Conservation (phyloP, 495 filamentous ascomycete species). For the Aspergillus campestris region DNA sequence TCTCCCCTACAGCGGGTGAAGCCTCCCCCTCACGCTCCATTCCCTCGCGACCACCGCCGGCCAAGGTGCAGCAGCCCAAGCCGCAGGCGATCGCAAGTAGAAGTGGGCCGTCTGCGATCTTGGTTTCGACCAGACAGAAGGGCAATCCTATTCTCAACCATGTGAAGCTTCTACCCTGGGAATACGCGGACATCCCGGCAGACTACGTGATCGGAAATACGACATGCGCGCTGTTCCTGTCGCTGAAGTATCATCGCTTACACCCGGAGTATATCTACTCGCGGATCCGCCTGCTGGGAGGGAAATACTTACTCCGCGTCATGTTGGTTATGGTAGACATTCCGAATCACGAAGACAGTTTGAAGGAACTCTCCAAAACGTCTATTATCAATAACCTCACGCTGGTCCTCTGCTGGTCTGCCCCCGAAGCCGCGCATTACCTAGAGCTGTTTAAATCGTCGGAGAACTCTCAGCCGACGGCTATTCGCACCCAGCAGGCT, state of each 20-base stretch:
- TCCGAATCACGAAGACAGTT: slow-evolving; percentile 66
- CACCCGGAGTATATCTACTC: slow-evolving; percentile 98
- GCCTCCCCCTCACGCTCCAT: no score
- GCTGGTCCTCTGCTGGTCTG: slow-evolving; percentile 85
- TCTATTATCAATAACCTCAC: slow-evolving; percentile 88
- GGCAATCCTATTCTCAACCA: slow-evolving; percentile 88
- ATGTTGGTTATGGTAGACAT: slow-evolving; percentile 91
- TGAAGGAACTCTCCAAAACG: slow-evolving; percentile 81
- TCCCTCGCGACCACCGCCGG: slow-evolving; percentile 12
- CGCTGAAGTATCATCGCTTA: slow-evolving; percentile 92
- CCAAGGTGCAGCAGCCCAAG: slow-evolving; percentile 75
- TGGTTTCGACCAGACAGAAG: slow-evolving; percentile 82
- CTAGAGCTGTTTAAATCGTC: slow-evolving; percentile 90
- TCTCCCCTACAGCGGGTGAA: no score
- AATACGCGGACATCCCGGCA: slow-evolving; percentile 88
- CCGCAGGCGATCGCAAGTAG: slow-evolving; percentile 69
- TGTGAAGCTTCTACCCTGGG: slow-evolving; percentile 81
- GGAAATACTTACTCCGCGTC: slow-evolving; percentile 76
- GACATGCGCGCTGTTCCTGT: slow-evolving; percentile 87
- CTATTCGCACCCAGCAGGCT: slow-evolving; percentile 75
- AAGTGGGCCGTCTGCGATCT: slow-evolving; percentile 64
- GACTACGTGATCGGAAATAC: slow-evolving; percentile 87
- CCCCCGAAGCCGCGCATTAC: slow-evolving; percentile 86
- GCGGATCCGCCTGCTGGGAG: slow-evolving; percentile 69
- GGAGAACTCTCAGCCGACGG: slow-evolving; percentile 72